phyloP scores from a whole-genome alignment of 202 grass and related monocot species.

The Panicum hallii region DNA sequence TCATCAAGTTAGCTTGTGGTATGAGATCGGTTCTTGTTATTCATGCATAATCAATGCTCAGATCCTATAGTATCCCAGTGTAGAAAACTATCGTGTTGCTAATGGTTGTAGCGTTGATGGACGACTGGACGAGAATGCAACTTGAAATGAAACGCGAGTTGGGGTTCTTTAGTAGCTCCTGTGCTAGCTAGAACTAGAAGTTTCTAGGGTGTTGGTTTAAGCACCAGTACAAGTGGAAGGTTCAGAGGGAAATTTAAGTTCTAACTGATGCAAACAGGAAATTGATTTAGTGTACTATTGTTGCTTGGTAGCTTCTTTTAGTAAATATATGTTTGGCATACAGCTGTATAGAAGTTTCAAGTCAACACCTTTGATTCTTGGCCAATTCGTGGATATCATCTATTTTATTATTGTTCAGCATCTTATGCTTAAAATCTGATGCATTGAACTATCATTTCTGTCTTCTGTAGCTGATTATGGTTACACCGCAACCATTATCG shows the following conservation, averaged over 20 bases:
- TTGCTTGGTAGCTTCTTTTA: constrained; percentile 15
- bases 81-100: neutral
- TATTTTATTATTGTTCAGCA: constrained; percentile 16
- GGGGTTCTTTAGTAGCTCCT: neutral
- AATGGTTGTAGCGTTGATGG: neutral
- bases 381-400: neutral
- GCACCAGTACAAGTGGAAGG: neutral
- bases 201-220: constrained; percentile 24
- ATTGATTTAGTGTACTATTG: neutral
- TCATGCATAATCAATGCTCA: constrained; percentile 10
- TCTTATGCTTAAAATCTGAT: constrained; percentile 25
- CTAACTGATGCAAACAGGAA: constrained; percentile 29
- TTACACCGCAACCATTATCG: constrained; percentile 56
- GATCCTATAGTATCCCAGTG: constrained; percentile 7
- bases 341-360: neutral
- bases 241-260: neutral
- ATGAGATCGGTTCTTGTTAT: neutral
- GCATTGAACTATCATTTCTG: constrained; percentile 18
- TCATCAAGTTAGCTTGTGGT: neutral
- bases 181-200: constrained; percentile 8
- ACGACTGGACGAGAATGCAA: neutral
- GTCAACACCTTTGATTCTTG: constrained; percentile 20
- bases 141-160: constrained; percentile 8
- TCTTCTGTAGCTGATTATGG: constrained; percentile 51
- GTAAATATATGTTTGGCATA: neutral